phyloP scores from a whole-genome alignment of 106 monocot genomes.

The Dendrobium chrysotoxum region DNA sequence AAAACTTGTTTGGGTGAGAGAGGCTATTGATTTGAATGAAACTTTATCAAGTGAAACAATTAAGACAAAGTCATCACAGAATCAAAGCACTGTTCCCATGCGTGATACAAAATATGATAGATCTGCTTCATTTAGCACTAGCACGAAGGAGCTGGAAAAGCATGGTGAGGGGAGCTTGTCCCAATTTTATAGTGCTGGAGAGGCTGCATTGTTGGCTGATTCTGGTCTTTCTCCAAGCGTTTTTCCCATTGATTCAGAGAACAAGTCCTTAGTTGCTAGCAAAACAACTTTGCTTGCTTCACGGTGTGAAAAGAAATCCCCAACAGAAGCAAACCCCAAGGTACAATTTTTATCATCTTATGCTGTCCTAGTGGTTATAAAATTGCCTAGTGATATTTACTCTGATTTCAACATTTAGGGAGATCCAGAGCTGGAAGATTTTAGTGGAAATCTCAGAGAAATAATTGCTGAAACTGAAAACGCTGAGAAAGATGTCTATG shows the following conservation, averaged over 20 bases:
- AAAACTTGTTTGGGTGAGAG: slow-evolving; percentile 55
- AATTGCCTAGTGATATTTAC: background rate
- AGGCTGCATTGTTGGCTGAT: background rate
- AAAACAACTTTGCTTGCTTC: slow-evolving; percentile 16
- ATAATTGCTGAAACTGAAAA: slow-evolving; percentile 26
- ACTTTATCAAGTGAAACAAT: slow-evolving; percentile 12
- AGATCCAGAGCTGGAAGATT: slow-evolving; percentile 10
- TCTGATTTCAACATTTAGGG: slow-evolving; percentile 11
- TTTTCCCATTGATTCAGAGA: slow-evolving; percentile 2
- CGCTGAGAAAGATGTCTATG: slow-evolving; percentile 33
- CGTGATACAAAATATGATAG: slow-evolving; percentile 10
- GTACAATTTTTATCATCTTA: slow-evolving; percentile 9
- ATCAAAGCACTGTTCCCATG: slow-evolving; percentile 1
- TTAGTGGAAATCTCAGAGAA: slow-evolving; percentile 23
- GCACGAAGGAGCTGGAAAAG: slow-evolving; percentile 6
- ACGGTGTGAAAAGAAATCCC: slow-evolving; percentile 9
- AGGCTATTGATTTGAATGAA: slow-evolving; percentile 31
- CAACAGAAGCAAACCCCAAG: slow-evolving; percentile 9
- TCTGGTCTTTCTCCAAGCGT: background rate
- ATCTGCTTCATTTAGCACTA: slow-evolving; percentile 8
- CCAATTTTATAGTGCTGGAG: slow-evolving; percentile 10
- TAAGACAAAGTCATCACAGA: slow-evolving; percentile 11
- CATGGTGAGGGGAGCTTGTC: background rate
- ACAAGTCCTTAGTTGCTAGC: background rate
- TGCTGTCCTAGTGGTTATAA: background rate